Evolutionary conservation across 2,329 filamentous ascomycete species (phyloP), one percentile per base, ranked within the genome.

Genomic region (Clarireedia monteithiana): DNA sequence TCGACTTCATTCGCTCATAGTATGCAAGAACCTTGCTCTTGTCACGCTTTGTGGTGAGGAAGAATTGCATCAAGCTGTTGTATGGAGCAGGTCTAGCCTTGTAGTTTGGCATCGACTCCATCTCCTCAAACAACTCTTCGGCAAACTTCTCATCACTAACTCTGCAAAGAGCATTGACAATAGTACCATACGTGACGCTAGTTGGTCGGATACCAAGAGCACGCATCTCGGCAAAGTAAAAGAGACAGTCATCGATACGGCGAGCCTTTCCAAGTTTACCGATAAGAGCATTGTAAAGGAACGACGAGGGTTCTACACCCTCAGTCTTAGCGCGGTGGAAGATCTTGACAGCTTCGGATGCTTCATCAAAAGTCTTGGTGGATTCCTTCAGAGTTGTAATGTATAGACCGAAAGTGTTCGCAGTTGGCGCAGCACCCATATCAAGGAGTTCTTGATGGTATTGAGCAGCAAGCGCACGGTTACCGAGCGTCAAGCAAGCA

Each of bases 31-130:
- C 92, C 82, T 97, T 97, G 71, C 79, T 76, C 74, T 94, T 92
- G 72, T 99, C 92, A 53, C 91, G 89, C 82, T 97, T 97, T 55
- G 92, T 97, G 56, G 89, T 95, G 64, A 97, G 78, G 82, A 97
- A 99, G 76, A 96, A 97, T 71, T 99, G 94, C 84, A 99, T 99
- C 85, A 99, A 88, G 73, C 90, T 95, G 78, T 99, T 96, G 79
- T 99, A 99, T 0, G 94, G 94, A 24, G 94, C 94, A 26, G 94
- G 91, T 9, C 94, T 87, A 42, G 94, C 90, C 78, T 96, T 97
- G 82, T 99, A 99, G 77, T 99, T 99, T 56, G 91, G 87, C 86
- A 95, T 96, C 48, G 86, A 84, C 76, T 99, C 94, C 94, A 99
- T 99, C 76, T 99, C 94, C 68, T 97, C 91, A 68, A 99, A 99